phyloP scores from a whole-genome alignment of 208 protist species.

The Leishmania mexicana region DNA sequence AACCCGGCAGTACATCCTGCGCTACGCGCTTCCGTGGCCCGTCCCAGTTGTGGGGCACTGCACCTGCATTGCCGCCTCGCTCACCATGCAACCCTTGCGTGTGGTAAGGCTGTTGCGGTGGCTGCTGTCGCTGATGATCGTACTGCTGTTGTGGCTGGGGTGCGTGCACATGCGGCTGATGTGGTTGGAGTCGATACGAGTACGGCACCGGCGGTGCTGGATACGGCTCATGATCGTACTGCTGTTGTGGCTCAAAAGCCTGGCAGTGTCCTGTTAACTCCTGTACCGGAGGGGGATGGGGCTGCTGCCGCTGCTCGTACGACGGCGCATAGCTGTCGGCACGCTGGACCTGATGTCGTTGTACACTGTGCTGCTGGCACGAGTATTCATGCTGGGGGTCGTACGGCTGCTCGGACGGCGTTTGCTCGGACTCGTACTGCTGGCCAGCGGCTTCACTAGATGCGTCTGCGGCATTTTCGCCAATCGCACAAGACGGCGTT shows the following conservation, averaged over 20 bases:
- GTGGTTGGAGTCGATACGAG: background rate
- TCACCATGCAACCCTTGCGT: background rate
- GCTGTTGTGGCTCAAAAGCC: background rate
- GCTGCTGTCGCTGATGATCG: constrained; percentile 5
- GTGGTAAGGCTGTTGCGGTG: background rate
- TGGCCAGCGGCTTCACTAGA: background rate
- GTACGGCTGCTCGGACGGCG: background rate
- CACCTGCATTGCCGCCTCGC: background rate
- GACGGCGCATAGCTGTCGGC: background rate
- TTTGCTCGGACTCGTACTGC: background rate
- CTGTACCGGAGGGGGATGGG: background rate
- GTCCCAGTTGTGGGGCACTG: background rate
- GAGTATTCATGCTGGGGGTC: background rate
- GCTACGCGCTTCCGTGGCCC: constrained; percentile 16
- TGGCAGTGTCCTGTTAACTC: background rate
- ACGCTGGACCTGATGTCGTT: background rate
- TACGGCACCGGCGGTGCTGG: background rate
- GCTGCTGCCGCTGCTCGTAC: background rate
- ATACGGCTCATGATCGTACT: background rate
- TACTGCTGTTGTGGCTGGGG: constrained; percentile 2
- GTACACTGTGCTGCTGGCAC: background rate
- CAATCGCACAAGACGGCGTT: background rate
- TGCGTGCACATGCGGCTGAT: background rate
- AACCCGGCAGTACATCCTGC: constrained; percentile 22
- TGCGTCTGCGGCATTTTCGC: background rate